Conservation (phyloP, 805 yeast genomes). For the Candida glaebosa region DNA sequence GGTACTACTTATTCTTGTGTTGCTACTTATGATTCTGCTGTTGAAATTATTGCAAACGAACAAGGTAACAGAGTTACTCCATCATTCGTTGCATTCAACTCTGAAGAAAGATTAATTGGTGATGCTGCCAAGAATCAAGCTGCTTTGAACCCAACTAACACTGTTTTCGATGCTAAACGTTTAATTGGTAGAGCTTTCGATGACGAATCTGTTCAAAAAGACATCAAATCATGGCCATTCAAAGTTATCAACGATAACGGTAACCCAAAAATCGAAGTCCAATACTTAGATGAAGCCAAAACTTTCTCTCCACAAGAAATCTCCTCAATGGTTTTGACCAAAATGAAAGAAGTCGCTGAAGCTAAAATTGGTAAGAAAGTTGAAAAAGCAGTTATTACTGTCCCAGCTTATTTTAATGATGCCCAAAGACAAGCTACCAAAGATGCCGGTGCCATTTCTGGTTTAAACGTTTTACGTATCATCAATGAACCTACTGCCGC, state of each 20-base stretch:
- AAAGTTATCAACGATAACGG: slow-evolving; percentile 43
- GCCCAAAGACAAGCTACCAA: slow-evolving; percentile 52
- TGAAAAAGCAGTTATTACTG: slow-evolving; percentile 47
- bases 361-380: slow-evolving; percentile 80
- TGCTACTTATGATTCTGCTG: slow-evolving; percentile 48
- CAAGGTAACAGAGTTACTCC: slow-evolving; percentile 53
- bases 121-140: slow-evolving; percentile 52
- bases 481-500: slow-evolving; percentile 77
- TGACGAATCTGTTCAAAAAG: slow-evolving; percentile 59
- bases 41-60: slow-evolving; percentile 49
- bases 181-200: slow-evolving; percentile 59
- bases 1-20: slow-evolving; percentile 52
- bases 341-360: slow-evolving; percentile 75
- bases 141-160: slow-evolving; percentile 48
- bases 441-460: slow-evolving; percentile 51
- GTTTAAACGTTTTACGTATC: slow-evolving; percentile 47
- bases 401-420: slow-evolving; percentile 49
- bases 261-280: slow-evolving; percentile 46
- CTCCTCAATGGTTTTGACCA: slow-evolving; percentile 47
- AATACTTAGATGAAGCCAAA: slow-evolving; percentile 46
- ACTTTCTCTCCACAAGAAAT: slow-evolving; percentile 48
- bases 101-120: slow-evolving; percentile 50
- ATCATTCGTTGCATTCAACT: slow-evolving; percentile 47
- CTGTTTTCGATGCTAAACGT: slow-evolving; percentile 50
- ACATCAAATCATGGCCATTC: slow-evolving; percentile 48